phyloP scores from a whole-genome alignment of 306 rosid genomes.

The Neltuma alba region DNA sequence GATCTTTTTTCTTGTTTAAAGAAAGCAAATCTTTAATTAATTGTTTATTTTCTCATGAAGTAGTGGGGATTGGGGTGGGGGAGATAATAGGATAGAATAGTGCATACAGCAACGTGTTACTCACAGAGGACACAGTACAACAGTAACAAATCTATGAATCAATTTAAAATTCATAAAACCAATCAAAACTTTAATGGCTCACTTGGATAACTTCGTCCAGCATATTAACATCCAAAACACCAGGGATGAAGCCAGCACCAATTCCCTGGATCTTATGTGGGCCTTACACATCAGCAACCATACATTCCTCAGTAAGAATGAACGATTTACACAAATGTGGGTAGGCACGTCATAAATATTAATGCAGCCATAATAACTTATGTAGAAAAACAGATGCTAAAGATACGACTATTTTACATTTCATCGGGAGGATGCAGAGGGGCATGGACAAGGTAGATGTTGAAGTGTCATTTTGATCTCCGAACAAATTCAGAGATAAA shows the following conservation, averaged over 20 bases:
- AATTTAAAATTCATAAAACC: neutral
- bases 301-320: constrained; percentile 38
- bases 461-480: constrained; percentile 1
- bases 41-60: neutral
- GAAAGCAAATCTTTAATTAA: neutral
- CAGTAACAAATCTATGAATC: neutral
- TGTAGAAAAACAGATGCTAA: neutral
- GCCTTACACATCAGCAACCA: constrained; percentile 52
- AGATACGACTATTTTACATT: neutral
- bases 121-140: neutral
- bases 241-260: constrained; percentile 98
- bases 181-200: constrained; percentile 41
- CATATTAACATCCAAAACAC: constrained; percentile 72
- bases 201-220: constrained; percentile 90
- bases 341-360: constrained; percentile 5
- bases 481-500: neutral
- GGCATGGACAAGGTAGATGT: neutral
- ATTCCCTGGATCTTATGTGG: constrained; percentile 99
- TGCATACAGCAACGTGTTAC: constrained; percentile 4
- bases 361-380: constrained; percentile 2
- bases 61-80: neutral
- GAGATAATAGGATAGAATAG: neutral
- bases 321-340: neutral
- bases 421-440: neutral
- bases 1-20: neutral